phyloP scores from a whole-genome alignment of 257 asterid genomes.

The Leonotis leonurus region DNA sequence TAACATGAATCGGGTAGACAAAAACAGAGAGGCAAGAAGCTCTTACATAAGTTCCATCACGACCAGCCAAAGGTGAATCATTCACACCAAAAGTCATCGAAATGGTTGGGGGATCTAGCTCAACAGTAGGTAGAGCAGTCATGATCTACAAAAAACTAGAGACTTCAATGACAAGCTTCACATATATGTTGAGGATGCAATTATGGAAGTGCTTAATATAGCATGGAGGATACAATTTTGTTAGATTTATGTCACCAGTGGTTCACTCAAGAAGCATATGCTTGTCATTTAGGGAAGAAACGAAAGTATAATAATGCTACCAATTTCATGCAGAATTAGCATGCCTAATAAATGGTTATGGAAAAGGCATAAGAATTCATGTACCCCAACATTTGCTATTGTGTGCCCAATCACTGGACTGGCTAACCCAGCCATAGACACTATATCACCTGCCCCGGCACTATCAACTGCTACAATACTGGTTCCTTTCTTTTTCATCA shows the following conservation, averaged over 20 bases:
- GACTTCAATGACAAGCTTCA: constrained; percentile 15
- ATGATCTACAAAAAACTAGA: constrained; percentile 46
- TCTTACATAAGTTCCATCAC: constrained; percentile 91
- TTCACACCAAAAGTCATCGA: constrained; percentile 98
- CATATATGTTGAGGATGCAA: constrained; percentile 7
- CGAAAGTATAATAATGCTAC: background rate
- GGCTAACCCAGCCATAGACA: constrained; percentile 86
- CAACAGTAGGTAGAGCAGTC: constrained; percentile 86
- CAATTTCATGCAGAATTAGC: background rate
- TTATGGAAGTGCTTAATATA: background rate
- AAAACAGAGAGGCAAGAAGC: background rate
- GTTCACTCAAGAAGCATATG: background rate
- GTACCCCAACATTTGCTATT: constrained; percentile 78
- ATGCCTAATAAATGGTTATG: constrained; percentile 1
- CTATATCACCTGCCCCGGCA: constrained; percentile 98
- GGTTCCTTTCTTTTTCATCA: constrained; percentile 92
- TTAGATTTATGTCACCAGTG: background rate
- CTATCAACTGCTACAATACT: constrained; percentile 61
- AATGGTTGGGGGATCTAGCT: constrained; percentile 96
- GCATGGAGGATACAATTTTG: background rate
- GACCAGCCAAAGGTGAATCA: constrained; percentile 98
- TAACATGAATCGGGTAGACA: background rate
- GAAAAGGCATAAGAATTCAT: constrained; percentile 10
- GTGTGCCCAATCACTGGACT: constrained; percentile 95
- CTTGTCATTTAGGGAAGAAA: background rate